A percentile compares a stretch with the other conserved stretches of the same genome.
phyloP scores from a whole-genome alignment of 495 filamentous ascomycete genomes.

The Amniculicola lignicola region DNA sequence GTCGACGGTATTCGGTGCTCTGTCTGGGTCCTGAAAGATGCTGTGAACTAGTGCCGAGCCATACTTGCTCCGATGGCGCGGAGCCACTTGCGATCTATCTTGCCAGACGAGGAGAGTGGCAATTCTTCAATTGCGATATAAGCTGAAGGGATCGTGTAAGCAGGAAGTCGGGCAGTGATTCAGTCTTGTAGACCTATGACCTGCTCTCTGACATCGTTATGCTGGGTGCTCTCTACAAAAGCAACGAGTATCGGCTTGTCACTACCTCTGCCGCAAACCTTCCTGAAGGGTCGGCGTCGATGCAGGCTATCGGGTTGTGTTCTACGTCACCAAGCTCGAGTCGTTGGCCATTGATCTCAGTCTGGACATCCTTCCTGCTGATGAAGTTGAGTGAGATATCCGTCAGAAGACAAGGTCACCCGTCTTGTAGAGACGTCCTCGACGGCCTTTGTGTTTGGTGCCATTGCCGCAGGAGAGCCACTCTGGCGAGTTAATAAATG shows the following conservation, averaged over 20 bases:
- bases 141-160: constrained; percentile 25
- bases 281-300: not conserved
- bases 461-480: constrained; percentile 1
- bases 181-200: not conserved
- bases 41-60: constrained; percentile 43
- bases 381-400: constrained; percentile 31
- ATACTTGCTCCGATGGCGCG: constrained; percentile 40
- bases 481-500: constrained; percentile 1
- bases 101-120: constrained; percentile 21
- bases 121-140: constrained; percentile 1
- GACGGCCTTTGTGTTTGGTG: not conserved
- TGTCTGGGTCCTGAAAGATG: constrained; percentile 41
- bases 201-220: not conserved
- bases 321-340: constrained; percentile 35
- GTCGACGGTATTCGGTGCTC: constrained; percentile 24
- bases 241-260: constrained; percentile 3
- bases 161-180: constrained; percentile 6
- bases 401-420: constrained; percentile 23
- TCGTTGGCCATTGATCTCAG: constrained; percentile 32
- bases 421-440: constrained; percentile 23
- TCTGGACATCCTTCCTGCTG: constrained; percentile 33
- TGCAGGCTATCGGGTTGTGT: constrained; percentile 9
- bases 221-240: not conserved
- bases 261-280: constrained; percentile 5
- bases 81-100: constrained; percentile 17